Evolutionary conservation across 176 grass and related monocot genomes (phyloP).

Genomic region (Saccharum spontaneum): DNA sequence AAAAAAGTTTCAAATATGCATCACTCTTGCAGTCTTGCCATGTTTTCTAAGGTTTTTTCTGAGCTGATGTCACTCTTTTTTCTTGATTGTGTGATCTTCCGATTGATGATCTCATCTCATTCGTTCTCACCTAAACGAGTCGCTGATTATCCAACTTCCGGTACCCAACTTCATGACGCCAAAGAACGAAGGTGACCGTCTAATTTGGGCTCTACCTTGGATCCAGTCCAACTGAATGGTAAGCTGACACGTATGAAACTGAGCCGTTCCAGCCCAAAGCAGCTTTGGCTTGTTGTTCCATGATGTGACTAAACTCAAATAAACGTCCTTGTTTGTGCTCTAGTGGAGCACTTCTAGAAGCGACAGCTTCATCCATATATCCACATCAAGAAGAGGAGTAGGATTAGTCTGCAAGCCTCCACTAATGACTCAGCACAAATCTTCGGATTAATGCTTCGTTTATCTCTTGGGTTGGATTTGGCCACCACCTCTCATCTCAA

Average conservation of each 20-base stretch:
- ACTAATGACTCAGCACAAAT: constrained; percentile 48
- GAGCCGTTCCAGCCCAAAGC: constrained; percentile 26
- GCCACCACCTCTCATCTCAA: neutral
- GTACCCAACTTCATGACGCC: constrained; percentile 11
- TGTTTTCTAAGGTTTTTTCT: neutral
- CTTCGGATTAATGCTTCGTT: constrained; percentile 18
- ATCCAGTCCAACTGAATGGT: neutral
- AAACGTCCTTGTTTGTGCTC: constrained; percentile 37
- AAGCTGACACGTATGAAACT: constrained; percentile 10
- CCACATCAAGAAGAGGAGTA: constrained; percentile 37
- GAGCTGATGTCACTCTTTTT: constrained; percentile 2
- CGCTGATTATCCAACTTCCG: constrained; percentile 17
- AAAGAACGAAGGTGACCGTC: constrained; percentile 45
- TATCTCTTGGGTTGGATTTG: constrained; percentile 46
- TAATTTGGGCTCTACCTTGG: constrained; percentile 33
- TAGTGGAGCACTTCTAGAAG: constrained; percentile 56
- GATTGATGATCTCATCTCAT: constrained; percentile 18
- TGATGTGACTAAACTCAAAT: constrained; percentile 47
- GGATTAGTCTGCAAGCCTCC: constrained; percentile 54
- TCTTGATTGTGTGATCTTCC: neutral
- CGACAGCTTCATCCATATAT: constrained; percentile 21
- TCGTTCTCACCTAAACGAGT: neutral
- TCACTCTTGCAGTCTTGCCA: neutral
- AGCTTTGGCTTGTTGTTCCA: constrained; percentile 14
- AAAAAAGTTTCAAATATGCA: neutral